Conservation (phyloP, 495 filamentous ascomycete genomes). For the Penicillium psychrofluorescens region DNA sequence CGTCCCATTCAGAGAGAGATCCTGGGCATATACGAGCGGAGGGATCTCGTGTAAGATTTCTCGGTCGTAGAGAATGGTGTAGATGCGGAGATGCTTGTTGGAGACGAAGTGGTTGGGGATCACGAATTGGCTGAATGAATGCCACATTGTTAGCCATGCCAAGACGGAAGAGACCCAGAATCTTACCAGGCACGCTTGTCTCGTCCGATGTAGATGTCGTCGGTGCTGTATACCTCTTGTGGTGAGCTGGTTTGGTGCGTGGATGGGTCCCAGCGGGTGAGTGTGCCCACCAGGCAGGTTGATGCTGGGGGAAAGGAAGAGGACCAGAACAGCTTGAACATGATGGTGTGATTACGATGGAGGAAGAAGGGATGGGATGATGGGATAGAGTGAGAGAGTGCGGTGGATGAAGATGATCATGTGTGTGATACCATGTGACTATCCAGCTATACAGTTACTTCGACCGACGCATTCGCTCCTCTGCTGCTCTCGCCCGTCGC, state of each 20-base stretch:
- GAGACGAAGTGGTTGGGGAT: conserved; percentile 42
- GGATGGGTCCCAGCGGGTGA: conserved; percentile 14
- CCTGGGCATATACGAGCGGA: conserved; percentile 54
- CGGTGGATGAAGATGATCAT: neutral
- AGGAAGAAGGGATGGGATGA: neutral
- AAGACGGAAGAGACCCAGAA: neutral
- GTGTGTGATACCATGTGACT: neutral
- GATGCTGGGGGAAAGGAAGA: neutral
- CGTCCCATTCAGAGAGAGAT: conserved; percentile 52
- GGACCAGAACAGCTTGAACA: neutral
- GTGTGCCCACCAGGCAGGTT: conserved; percentile 14
- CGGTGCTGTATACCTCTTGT: conserved; percentile 18
- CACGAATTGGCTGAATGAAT: conserved; percentile 29
- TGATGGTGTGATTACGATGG: neutral
- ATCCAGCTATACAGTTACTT: conserved; percentile 18
- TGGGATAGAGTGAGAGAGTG: neutral
- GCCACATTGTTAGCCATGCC: neutral
- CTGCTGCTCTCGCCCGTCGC: conserved; percentile 74
- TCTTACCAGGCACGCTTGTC: conserved; percentile 6
- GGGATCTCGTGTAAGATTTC: conserved; percentile 22
- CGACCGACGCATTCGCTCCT: conserved; percentile 73
- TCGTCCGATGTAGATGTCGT: conserved; percentile 32
- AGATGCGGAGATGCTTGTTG: conserved; percentile 54
- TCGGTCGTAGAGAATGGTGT: conserved; percentile 47
- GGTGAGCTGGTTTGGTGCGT: conserved; percentile 2